Conservation (phyloP, 495 filamentous ascomycete genomes). For the Neurospora sublineolata region DNA sequence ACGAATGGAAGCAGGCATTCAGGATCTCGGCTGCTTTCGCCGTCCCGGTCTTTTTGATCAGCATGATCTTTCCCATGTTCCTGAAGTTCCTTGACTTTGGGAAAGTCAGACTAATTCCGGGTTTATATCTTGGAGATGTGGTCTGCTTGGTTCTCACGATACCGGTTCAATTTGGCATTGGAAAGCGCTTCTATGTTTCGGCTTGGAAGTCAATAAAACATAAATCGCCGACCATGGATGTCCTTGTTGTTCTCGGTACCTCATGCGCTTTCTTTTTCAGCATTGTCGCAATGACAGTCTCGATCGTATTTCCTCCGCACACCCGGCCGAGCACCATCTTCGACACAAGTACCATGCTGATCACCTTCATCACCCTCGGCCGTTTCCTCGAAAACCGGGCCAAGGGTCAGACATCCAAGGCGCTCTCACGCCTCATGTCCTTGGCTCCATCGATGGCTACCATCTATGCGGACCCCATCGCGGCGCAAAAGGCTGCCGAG, state of each 20-base stretch:
- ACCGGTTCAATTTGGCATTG: slow-evolving; percentile 94
- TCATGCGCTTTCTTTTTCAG: slow-evolving; percentile 99
- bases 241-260: slow-evolving; percentile 86
- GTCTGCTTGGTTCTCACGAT: slow-evolving; percentile 73
- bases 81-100: slow-evolving; percentile 65
- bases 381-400: slow-evolving; percentile 89
- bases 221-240: slow-evolving; percentile 91
- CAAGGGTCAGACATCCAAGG: slow-evolving; percentile 93
- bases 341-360: slow-evolving; percentile 97
- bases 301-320: slow-evolving; percentile 57
- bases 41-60: slow-evolving; percentile 81
- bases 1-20: slow-evolving; percentile 80
- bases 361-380: slow-evolving; percentile 88
- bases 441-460: slow-evolving; percentile 93
- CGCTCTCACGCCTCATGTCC: slow-evolving; percentile 90
- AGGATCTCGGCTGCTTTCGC: slow-evolving; percentile 65
- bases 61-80: slow-evolving; percentile 82
- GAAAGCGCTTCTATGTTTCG: slow-evolving; percentile 79
- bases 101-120: slow-evolving; percentile 49
- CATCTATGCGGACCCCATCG: slow-evolving; percentile 94
- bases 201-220: slow-evolving; percentile 88
- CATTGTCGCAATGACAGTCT: slow-evolving; percentile 74
- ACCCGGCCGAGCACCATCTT: slow-evolving; percentile 76
- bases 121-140: slow-evolving; percentile 79
- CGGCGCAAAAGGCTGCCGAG: slow-evolving; percentile 79